Evolutionary conservation across 495 filamentous ascomycete genomes (phyloP).

Genomic region (Annulohypoxylon stygium): DNA sequence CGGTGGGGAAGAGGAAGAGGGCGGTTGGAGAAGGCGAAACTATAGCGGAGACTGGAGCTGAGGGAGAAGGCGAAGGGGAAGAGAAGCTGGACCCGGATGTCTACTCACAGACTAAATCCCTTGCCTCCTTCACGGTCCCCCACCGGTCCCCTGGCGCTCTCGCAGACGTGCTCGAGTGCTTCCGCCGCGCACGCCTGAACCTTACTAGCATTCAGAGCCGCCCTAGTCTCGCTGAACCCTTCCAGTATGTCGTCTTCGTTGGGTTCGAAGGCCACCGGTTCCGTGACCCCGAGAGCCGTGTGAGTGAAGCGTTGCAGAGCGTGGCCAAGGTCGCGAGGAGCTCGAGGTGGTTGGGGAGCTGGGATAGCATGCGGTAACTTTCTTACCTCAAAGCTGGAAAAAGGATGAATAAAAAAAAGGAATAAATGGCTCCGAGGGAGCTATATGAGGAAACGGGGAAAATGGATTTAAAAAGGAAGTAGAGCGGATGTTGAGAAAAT

Average conservation of each 20-base stretch:
- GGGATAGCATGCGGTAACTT: constrained; percentile 57
- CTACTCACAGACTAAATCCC: constrained; percentile 69
- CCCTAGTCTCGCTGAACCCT: constrained; percentile 78
- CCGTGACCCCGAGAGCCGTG: constrained; percentile 64
- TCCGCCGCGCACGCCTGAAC: constrained; percentile 78
- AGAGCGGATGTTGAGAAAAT: neutral
- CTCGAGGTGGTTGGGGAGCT: constrained; percentile 69
- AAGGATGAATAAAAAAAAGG: neutral
- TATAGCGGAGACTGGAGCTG: no score
- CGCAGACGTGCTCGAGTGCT: constrained; percentile 82
- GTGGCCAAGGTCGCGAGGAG: constrained; percentile 56
- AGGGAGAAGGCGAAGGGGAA: no score
- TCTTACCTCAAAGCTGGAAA: neutral
- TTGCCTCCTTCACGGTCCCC: constrained; percentile 84
- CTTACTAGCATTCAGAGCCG: constrained; percentile 91
- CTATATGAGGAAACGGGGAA: neutral
- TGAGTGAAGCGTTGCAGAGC: constrained; percentile 63
- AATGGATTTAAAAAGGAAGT: neutral
- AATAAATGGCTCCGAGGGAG: neutral
- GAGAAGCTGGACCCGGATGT: constrained; percentile 3
- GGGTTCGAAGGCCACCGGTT: constrained; percentile 77
- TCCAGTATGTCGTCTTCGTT: constrained; percentile 96
- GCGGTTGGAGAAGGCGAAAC: constrained; percentile 8
- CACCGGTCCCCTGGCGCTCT: constrained; percentile 84
- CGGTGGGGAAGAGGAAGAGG: constrained; percentile 5